Evolutionary conservation across 1,139 yeast species (phyloP), one percentile per base, ranked within the genome.

Genomic region (Pichia sp.): DNA sequence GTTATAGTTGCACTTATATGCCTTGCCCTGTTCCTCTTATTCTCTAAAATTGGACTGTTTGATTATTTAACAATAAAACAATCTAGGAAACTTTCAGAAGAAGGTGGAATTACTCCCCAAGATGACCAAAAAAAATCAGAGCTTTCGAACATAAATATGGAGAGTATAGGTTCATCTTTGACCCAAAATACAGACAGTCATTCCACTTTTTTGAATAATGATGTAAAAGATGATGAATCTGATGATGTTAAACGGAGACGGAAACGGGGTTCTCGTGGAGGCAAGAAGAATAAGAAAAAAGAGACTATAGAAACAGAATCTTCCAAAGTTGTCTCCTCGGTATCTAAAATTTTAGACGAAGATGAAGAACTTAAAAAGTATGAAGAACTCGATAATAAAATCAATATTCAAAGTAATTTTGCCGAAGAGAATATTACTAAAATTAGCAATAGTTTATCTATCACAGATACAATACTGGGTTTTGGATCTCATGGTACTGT

Each of bases 401-500:
- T 30, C 10, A 38, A 24, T 10, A 28, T 5, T 17, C 15, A 18
- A 17, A 18, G 9, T 14, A 30, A n/a, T 18, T 22, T 18, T 14
- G n/a, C 18, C 5, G 28, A 15, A 17, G 28, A 28, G 8, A 12
- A 21, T 12, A 18, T 44, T 10, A 47, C 47, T 4, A 34, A 40
- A 26, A 46, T 50, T 5, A 53, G 52, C 21, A 77, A 74, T 42
- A 79, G 77, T 40, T 62, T 86, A 45, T 64, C 72, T 0, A 76
- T 89, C 2, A 77, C 93, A 0, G 84, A 84, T 50, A 77, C 74
- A 34, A 72, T 88, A 20, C 64, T 91, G 38, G 98, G 99, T 1
- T 86, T 85, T 58, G 99, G 99, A 1, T 86, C 96, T 1, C 96
- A 91, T 55, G 98, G 98, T 24, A 91, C 98, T 0, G 88, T 89